Evolutionary conservation across 2,329 filamentous ascomycete species (phyloP).

Genomic region (Aaosphaeria arxii): DNA sequence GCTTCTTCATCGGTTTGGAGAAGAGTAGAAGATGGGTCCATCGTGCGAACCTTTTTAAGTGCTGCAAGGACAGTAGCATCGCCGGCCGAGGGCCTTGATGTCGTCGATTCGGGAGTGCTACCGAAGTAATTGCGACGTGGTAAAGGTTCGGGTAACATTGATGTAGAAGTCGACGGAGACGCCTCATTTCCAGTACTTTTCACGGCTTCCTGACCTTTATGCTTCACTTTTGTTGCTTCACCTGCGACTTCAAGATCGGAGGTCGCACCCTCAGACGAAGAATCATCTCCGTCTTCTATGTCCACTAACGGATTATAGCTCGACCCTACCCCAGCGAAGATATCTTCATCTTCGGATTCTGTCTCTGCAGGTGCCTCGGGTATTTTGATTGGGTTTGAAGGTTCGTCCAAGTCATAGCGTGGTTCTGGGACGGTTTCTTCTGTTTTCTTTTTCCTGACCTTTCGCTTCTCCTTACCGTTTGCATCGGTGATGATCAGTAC

Average conservation of each 20-base stretch:
- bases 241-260: conserved; percentile 11
- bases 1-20: conserved; percentile 60
- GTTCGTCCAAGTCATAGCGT: conserved; percentile 43
- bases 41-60: conserved; percentile 69
- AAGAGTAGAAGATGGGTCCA: conserved; percentile 45
- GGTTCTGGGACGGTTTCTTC: conserved; percentile 32
- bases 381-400: conserved; percentile 43
- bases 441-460: conserved; percentile 53
- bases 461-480: conserved; percentile 61
- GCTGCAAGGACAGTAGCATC: conserved; percentile 81
- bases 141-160: not conserved
- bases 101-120: conserved; percentile 17
- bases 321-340: conserved; percentile 59
- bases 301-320: conserved; percentile 60
- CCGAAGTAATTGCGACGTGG: conserved; percentile 37
- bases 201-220: conserved; percentile 2
- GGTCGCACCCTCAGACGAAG: conserved; percentile 39
- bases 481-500: conserved; percentile 58
- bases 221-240: not conserved
- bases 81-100: conserved; percentile 44
- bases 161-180: conserved; percentile 10
- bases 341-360: conserved; percentile 56
- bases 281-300: conserved; percentile 47
- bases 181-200: not conserved
- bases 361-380: conserved; percentile 27